Percentiles rank a stretch among this genome's conserved stretches.
Evolutionary conservation across 257 asterid genomes (phyloP).

Genomic region (Ilex aquifolium): DNA sequence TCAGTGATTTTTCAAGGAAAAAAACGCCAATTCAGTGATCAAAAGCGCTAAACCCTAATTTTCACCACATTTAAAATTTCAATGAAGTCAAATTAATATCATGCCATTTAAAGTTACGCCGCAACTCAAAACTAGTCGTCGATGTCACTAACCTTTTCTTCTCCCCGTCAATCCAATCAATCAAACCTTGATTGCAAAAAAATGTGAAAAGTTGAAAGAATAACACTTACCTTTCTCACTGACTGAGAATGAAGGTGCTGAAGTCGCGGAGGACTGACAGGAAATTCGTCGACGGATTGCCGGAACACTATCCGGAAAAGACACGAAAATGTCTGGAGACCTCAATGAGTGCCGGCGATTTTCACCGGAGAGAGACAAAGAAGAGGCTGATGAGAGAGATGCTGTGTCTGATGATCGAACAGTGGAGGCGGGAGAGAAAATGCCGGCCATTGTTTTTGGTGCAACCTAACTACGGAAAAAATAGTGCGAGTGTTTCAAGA

Average conservation of each 20-base stretch:
- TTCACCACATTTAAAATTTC: neutral
- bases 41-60: neutral
- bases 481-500: no score
- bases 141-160: no score
- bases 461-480: no score
- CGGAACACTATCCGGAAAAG: constrained; percentile 18
- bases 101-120: neutral
- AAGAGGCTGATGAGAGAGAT: constrained; percentile 1
- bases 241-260: constrained; percentile 29
- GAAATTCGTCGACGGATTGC: constrained; percentile 46
- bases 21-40: neutral
- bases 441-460: constrained; percentile 24
- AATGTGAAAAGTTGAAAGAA: no score
- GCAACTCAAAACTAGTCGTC: neutral
- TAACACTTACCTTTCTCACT: constrained; percentile 40
- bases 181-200: no score
- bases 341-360: constrained; percentile 22
- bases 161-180: no score
- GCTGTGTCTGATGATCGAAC: constrained; percentile 35
- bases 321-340: constrained; percentile 18
- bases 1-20: no score
- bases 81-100: neutral
- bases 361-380: constrained; percentile 16
- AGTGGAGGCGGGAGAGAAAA: constrained; percentile 43
- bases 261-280: constrained; percentile 57